Evolutionary conservation across 164 flowering plant species (phyloP), one percentile per base, ranked within the genome.

Genomic region (Buxus sempervirens): DNA sequence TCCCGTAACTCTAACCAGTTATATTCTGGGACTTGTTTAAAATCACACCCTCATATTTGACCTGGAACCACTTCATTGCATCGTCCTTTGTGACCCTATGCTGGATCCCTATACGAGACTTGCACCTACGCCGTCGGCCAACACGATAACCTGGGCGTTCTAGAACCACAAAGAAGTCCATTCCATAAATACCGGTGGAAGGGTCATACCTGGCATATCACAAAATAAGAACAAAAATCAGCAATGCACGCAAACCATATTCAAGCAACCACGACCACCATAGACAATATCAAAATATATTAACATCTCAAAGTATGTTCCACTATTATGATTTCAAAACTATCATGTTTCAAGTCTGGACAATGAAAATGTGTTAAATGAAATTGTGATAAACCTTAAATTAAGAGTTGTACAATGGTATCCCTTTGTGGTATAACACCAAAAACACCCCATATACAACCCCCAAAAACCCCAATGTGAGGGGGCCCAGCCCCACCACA

Each of bases 1-100:
- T 1, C 12, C 51, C 51, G 12, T 45, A 10, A 5, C 51, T 45
- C 51, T 45, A 45, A 45, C 18, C 18, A 10, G 16, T 15, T 6
- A 45, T 45, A 10, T 45, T 10, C 51, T 45, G 51, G 13, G 51
- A 45, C 79, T 81, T 78, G 74, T 81, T 78, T 10, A 81, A 79
- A 70, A 81, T 81, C n/a, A 81, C 84, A 24, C 84, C 84, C 66
- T 81, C 84, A 58, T 81, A 81, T 57, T 81, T 81, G 38, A 78
- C 80, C 61, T 81, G 84, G 68, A 81, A 81, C 84, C 84, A 81
- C 66, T 78, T 81, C 84, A 81, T 81, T 7, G 84, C 78, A 58
- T 81, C 84, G 18, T 81, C 84, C 65, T 81, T 81, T 0, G 84
- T 81, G 5, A 81, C 82, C 49, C 51, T 45, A 10, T 45, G 51